Percentiles rank a stretch among this genome's conserved stretches.
phyloP scores from a whole-genome alignment of 345 rosid species.

The Kernera saxatilis region DNA sequence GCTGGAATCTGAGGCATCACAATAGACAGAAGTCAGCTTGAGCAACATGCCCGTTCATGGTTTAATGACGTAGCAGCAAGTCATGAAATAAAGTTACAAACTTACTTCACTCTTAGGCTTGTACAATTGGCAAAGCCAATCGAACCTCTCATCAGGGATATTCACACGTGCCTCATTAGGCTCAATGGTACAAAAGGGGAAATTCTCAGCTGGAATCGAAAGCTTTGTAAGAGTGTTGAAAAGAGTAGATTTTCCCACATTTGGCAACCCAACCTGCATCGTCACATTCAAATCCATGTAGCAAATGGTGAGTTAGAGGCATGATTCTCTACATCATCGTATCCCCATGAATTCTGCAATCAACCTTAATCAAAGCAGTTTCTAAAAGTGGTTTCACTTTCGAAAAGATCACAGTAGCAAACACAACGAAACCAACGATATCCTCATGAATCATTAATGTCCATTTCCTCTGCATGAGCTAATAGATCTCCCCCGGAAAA shows the following conservation, averaged over 20 bases:
- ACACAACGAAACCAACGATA: not conserved
- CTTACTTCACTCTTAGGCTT: slow-evolving; percentile 87
- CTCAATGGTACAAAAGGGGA: slow-evolving; percentile 95
- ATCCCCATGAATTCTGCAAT: not conserved
- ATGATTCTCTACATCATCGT: not conserved
- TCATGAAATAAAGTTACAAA: not conserved
- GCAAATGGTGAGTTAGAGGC: not conserved
- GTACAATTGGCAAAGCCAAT: slow-evolving; percentile 81
- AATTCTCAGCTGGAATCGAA: slow-evolving; percentile 94
- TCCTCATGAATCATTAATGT: not conserved
- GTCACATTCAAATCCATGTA: not conserved
- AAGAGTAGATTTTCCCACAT: slow-evolving; percentile 96
- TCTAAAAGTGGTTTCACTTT: not conserved
- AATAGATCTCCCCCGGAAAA: not conserved
- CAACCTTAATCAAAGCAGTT: not conserved
- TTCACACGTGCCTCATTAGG: slow-evolving; percentile 94
- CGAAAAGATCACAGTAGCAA: not conserved
- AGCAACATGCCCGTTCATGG: not conserved
- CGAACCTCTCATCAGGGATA: slow-evolving; percentile 88
- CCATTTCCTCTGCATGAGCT: not conserved
- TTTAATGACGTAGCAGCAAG: not conserved
- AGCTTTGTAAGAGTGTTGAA: slow-evolving; percentile 94
- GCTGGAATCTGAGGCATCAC: slow-evolving; percentile 60
- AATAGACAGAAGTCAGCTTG: not conserved
- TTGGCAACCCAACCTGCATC: slow-evolving; percentile 87